Evolutionary conservation across 1,139 yeast species (phyloP).

Genomic region (Sugiyamaella paludigena): DNA sequence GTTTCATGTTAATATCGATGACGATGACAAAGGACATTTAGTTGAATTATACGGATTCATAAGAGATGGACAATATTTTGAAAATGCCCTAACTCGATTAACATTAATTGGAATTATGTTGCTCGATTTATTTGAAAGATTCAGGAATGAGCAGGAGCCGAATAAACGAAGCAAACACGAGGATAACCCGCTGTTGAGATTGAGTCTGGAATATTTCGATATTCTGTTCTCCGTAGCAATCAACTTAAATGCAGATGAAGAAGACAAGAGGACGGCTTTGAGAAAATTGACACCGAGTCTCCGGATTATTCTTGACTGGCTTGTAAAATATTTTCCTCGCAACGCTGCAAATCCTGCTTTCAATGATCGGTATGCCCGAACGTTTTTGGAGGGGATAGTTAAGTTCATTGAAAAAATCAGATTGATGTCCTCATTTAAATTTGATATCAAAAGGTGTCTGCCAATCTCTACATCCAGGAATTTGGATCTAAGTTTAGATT

Average conservation of each 20-base stretch:
- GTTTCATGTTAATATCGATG: too few relatives aligned
- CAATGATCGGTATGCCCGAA: neutral
- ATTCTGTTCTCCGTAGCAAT: neutral
- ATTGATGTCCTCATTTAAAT: neutral
- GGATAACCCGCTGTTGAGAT: neutral
- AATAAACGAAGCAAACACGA: neutral
- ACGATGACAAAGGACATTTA: too few relatives aligned
- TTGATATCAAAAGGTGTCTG: neutral
- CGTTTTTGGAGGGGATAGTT: neutral
- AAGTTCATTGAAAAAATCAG: neutral
- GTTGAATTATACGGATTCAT: too few relatives aligned
- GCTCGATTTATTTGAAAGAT: neutral
- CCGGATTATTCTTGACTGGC: constrained; percentile 19
- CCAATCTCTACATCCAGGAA: neutral
- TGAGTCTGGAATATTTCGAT: neutral
- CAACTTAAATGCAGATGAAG: neutral
- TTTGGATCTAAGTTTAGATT: neutral
- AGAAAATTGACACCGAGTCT: constrained; percentile 11
- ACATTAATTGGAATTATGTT: constrained; percentile 1
- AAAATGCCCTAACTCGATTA: neutral
- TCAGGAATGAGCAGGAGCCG: neutral
- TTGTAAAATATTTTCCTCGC: constrained; percentile 6
- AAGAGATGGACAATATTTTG: neutral
- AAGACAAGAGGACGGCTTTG: neutral
- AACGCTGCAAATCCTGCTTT: neutral